Base-by-base conservation (phyloP, 2,329 filamentous ascomycete species). In the Fusarium sp. region DNA sequence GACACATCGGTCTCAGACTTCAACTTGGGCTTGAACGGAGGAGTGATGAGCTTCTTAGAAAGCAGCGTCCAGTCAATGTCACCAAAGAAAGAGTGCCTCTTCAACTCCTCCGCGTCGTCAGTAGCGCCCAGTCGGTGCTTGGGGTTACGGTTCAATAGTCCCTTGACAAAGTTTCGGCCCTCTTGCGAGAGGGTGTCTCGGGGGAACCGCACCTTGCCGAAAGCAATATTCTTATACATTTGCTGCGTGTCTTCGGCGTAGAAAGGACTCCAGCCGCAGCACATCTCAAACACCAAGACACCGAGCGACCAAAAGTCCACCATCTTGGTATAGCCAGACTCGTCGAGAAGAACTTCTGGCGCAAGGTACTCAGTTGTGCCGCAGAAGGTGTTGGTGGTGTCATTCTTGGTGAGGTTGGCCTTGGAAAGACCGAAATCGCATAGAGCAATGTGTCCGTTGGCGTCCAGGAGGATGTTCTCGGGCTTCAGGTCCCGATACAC, bases 211-310 rank as follows among this genome's bases (percentile, higher is more conserved):
- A 99, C 97, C 82, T 99, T 99, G 81, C 97, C 97, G 81, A 99
- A 99, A 0, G 97, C 97, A 82, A 99, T 99, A 86, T 99, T 99
- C 88, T 99, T 99, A 88, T 99, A 99, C 97, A 99, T 99, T 83
- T 99, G 97, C 84, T 99, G 97, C 0, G 97, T 99, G 81, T 99
- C 97, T 81, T 99, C 97, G 66, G 97, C 97, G 79, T 98, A 99
- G 85, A 99, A 99, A 0, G 97, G 97, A 79, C 95, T 98, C 97
- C 97, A 99, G 37, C 97, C 97, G 79, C 97, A 99, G 86, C 97
- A 99, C 97, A 99, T 99, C 84, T 99, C 97, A 79, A 99, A 99
- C 2, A 99, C 97, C 64, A 99, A 88, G 57, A 99, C 97, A 67
- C 97, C 97, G 14, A 99, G 88, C 2, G 97, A 99, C 97, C 97